Evolutionary conservation across 163 green algal genomes (phyloP).

Genomic region (Chlamydomonas reinhardtii): DNA sequence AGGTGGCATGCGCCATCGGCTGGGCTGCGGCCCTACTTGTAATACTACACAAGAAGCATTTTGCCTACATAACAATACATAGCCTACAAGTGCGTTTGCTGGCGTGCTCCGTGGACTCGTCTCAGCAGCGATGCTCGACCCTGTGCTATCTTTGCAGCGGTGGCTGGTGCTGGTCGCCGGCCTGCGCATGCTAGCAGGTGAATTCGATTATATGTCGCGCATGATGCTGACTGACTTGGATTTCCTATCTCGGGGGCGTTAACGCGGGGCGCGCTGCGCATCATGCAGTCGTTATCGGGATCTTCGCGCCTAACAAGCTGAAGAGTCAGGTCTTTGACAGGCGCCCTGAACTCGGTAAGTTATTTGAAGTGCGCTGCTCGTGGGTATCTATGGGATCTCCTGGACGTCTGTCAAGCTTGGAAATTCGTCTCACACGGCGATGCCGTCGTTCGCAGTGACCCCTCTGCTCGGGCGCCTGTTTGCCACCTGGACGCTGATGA

Average conservation of each 20-base stretch:
- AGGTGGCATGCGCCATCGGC: too few relatives aligned
- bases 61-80: too few relatives aligned
- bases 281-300: slow-evolving; percentile 74
- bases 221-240: too few relatives aligned
- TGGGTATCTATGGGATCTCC: not conserved
- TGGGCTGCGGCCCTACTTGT: too few relatives aligned
- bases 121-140: not conserved
- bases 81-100: too few relatives aligned
- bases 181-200: slow-evolving; percentile 80
- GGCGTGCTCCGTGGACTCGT: too few relatives aligned
- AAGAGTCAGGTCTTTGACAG: slow-evolving; percentile 80
- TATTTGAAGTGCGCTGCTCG: not conserved
- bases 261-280: not conserved
- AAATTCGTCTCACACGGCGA: too few relatives aligned
- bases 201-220: too few relatives aligned
- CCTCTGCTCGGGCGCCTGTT: slow-evolving; percentile 83
- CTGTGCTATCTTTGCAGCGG: slow-evolving; percentile 71
- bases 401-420: not conserved
- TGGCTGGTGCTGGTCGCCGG: slow-evolving; percentile 84
- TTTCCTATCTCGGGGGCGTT: too few relatives aligned
- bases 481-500: slow-evolving; percentile 84
- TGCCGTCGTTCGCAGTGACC: slow-evolving; percentile 82
- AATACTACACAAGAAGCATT: too few relatives aligned
- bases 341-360: slow-evolving; percentile 74
- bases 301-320: slow-evolving; percentile 73